Evolutionary conservation across 108 stramenopile genomes (phyloP), one percentile per base, ranked within the genome.

Genomic region (Phaeodactylum tricornutum): DNA sequence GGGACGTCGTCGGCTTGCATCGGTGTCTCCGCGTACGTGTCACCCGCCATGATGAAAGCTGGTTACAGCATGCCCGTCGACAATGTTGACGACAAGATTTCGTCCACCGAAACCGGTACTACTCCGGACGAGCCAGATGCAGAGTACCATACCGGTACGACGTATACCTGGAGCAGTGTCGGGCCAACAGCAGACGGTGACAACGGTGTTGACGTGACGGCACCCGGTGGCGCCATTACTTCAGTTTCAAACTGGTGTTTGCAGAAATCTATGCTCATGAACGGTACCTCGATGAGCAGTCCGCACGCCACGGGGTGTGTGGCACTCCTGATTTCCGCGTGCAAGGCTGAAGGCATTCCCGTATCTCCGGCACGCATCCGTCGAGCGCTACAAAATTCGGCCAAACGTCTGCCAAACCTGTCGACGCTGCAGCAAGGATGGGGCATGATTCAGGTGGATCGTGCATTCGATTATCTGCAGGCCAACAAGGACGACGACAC

Each of bases 181-280:
- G 95, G 95, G 14, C 95, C 95, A 4, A 67, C 81, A 16, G 34
- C 59, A 0, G 90, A 96, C 67, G 95, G 95, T 3, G 74, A 12
- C 36, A 47, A 45, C 29, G 86, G 88, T 15, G 86, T 84, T 5
- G 62, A 70, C 48, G 46, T 96, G 20, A 67, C 63, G 42, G 95
- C 92, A 3, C 95, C 95, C 0, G 95, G 95, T 1, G 93, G 87
- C 29, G 95, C 95, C 25, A 84, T 94, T 41, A 56, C 92, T 15
- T 68, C 77, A 6, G 82, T 96, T 2, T 87, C 93, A 6, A 71
- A 71, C 47, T 86, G 81, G 76, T 70, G 74, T 7, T 55, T 95
- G 25, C 82, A 88, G 55, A 75, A 72, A 47, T 71, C 58, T 22
- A 65, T 64, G 47, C 84, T 86, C 42, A 93, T 88, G 78, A 83